A percentile compares a stretch with the other conserved stretches of the same genome.
These are phyloP conservation scores for Arabis hirsuta DNA, from an alignment of 345 rosid genomes.

Conservation along the genomic window DNA sequence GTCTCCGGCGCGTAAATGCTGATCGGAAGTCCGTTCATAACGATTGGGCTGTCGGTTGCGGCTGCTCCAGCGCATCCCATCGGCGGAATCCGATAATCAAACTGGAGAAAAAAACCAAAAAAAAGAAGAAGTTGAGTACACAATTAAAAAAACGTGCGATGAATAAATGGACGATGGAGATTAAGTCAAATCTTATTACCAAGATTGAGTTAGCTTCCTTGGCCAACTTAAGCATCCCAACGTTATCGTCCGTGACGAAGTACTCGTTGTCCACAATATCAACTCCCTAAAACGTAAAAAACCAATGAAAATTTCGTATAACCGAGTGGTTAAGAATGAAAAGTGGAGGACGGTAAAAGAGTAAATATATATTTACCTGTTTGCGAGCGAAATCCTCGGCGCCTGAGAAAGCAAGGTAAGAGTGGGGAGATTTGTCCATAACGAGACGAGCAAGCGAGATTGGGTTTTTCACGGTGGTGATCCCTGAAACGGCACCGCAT, in stretches of 20 bases:
- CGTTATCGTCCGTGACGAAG: constrained; percentile 85
- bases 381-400: constrained; percentile 89
- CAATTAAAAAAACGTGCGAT: not conserved
- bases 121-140: not conserved
- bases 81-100: constrained; percentile 79
- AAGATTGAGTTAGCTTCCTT: constrained; percentile 89
- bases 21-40: constrained; percentile 93
- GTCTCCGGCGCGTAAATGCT: constrained; percentile 92
- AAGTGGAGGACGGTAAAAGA: constrained; percentile 22
- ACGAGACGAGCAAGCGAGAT: constrained; percentile 91
- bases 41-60: constrained; percentile 57
- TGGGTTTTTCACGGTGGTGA: constrained; percentile 88
- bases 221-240: constrained; percentile 84
- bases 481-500: constrained; percentile 93
- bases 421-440: constrained; percentile 96
- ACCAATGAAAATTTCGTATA: constrained; percentile 22
- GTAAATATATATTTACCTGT: constrained; percentile 52
- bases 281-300: constrained; percentile 56
- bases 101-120: constrained; percentile 47
- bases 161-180: constrained; percentile 36
- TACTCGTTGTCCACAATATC: constrained; percentile 81
- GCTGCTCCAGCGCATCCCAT: constrained; percentile 66
- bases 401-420: constrained; percentile 88
- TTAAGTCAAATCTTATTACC: constrained; percentile 46
- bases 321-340: constrained; percentile 24